Conservation (phyloP, 441 rosid species). For the Pelargonium australe region DNA sequence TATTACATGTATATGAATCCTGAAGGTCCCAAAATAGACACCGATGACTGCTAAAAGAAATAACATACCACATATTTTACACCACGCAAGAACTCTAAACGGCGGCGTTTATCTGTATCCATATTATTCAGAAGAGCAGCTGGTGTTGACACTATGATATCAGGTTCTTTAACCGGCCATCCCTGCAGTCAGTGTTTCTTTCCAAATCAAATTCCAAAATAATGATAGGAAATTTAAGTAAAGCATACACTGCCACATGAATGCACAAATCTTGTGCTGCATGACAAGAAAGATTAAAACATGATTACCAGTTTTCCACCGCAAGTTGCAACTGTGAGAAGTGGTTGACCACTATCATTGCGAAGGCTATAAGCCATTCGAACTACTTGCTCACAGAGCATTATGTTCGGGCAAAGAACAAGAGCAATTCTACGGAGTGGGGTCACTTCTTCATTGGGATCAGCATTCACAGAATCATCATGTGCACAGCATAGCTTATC, state of each 20-base stretch:
- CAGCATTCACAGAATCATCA: conserved; percentile 14
- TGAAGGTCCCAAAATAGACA: conserved; percentile 17
- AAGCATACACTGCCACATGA: neutral
- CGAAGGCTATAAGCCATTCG: conserved; percentile 68
- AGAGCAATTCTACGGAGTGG: conserved; percentile 35
- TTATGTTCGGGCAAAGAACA: conserved; percentile 82
- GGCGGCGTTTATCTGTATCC: conserved; percentile 46
- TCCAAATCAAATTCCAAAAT: neutral
- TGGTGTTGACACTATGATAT: conserved; percentile 78
- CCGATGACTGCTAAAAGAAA: neutral
- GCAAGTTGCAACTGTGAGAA: conserved; percentile 50
- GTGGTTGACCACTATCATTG: conserved; percentile 57
- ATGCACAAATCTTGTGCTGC: neutral
- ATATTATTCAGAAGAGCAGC: conserved; percentile 78
- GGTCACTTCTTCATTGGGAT: conserved; percentile 15
- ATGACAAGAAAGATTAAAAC: neutral
- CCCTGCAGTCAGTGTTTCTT: conserved; percentile 48
- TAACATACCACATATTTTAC: conserved; percentile 72
- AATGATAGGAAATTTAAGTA: neutral
- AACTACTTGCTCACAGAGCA: conserved; percentile 85
- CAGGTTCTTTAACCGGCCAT: conserved; percentile 72
- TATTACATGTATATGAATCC: neutral
- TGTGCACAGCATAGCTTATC: conserved; percentile 33
- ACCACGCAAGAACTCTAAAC: conserved; percentile 47
- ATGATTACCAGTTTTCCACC: conserved; percentile 64